Percentiles rank a stretch among this genome's conserved stretches.
phyloP scores from a whole-genome alignment of 2,329 filamentous ascomycete species.

The Aspergillus sp. region DNA sequence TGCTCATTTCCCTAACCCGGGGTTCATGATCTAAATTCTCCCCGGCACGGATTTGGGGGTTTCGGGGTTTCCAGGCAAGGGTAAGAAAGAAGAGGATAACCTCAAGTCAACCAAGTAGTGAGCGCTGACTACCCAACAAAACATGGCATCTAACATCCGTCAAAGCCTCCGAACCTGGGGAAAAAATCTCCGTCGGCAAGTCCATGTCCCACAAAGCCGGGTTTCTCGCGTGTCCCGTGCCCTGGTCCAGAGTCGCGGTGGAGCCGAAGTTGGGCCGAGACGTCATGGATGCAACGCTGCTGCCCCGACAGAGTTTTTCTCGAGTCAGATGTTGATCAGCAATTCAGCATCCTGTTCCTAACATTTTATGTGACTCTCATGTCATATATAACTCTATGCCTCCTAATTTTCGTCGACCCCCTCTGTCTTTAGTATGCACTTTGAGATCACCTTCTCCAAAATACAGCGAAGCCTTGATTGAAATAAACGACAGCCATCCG shows the following conservation, averaged over 20 bases:
- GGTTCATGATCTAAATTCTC: too few species aligned
- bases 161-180: neutral
- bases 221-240: too few species aligned
- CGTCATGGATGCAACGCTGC: neutral
- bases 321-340: neutral
- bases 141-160: too few species aligned
- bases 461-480: neutral
- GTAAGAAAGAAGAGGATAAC: too few species aligned
- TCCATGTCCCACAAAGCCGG: neutral
- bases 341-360: neutral
- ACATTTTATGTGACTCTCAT: neutral
- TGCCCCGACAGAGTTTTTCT: too few species aligned
- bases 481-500: neutral
- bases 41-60: too few species aligned
- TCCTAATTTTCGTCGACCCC: too few species aligned
- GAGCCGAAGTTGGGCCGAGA: neutral
- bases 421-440: neutral
- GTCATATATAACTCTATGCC: neutral
- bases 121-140: too few species aligned
- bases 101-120: too few species aligned
- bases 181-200: neutral
- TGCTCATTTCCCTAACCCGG: too few species aligned
- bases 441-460: neutral
- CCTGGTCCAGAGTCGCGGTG: neutral
- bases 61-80: too few species aligned